A percentile compares a stretch with the other conserved stretches of the same genome.
Evolutionary conservation across 192 early-diverging fungal genomes (phyloP).

Genomic region (Podila clonocystis): DNA sequence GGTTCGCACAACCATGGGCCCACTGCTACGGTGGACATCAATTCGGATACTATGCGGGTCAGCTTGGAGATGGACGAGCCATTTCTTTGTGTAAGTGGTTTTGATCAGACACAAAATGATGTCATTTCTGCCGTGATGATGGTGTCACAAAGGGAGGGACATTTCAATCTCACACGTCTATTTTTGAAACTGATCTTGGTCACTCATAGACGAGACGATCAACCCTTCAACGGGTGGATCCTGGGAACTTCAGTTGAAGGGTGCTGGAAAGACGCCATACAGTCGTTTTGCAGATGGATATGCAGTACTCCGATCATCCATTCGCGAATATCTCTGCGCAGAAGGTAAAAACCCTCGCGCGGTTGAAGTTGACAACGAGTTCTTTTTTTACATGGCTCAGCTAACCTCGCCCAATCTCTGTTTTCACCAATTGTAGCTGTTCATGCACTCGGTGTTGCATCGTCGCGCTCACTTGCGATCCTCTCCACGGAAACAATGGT

Average conservation of each 20-base stretch:
- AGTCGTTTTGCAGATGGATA: constrained; percentile 89
- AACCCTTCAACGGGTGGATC: constrained; percentile 36
- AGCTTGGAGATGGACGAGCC: constrained; percentile 90
- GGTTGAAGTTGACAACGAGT: constrained; percentile 15
- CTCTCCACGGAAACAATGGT: constrained; percentile 71
- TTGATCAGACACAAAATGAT: not conserved
- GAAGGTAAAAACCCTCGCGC: constrained; percentile 58
- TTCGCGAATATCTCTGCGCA: constrained; percentile 84
- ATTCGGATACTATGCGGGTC: constrained; percentile 75
- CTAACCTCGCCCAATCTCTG: not conserved
- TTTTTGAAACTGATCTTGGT: not conserved
- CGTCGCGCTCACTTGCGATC: constrained; percentile 79
- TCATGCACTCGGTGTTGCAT: constrained; percentile 76
- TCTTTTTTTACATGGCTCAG: constrained; percentile 16
- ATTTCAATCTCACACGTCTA: not conserved
- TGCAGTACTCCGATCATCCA: constrained; percentile 87
- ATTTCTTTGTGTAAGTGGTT: constrained; percentile 77
- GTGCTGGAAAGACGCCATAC: constrained; percentile 87
- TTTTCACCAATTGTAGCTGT: constrained; percentile 44
- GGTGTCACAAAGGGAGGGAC: no score
- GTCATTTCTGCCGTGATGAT: not conserved
- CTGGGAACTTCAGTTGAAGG: constrained; percentile 90
- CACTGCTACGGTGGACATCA: constrained; percentile 80
- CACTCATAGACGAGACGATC: constrained; percentile 52
- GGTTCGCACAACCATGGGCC: constrained; percentile 68